Evolutionary conservation across 1,139 yeast genomes (phyloP).

Genomic region (Debaryomycetaceae sp.): DNA sequence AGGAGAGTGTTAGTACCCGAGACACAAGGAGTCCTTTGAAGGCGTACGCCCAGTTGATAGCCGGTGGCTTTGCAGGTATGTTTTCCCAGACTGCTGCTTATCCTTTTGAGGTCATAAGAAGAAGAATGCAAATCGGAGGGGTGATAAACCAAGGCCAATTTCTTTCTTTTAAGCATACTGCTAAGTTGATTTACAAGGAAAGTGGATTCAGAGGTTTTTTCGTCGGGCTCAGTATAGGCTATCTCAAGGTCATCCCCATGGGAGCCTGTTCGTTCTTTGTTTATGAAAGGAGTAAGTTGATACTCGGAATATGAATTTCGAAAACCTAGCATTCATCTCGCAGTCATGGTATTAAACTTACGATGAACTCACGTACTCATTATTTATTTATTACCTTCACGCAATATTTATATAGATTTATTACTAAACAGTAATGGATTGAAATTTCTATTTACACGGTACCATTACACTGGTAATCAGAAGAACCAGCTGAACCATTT

Average conservation of each 20-base stretch:
- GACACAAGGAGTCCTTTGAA: constrained; percentile 64
- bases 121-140: constrained; percentile 96
- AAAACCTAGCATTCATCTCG: neutral
- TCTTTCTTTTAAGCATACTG: constrained; percentile 50
- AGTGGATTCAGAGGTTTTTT: constrained; percentile 83
- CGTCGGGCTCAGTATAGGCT: constrained; percentile 93
- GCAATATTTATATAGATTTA: constrained; percentile 2
- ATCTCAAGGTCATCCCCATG: constrained; percentile 94
- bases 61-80: constrained; percentile 96
- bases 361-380: constrained; percentile 4
- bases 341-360: neutral
- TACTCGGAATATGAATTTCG: constrained; percentile 50
- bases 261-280: constrained; percentile 94
- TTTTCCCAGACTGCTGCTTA: constrained; percentile 94
- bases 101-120: constrained; percentile 91
- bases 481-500: constrained; percentile 66
- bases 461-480: constrained; percentile 11
- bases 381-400: constrained; percentile 1
- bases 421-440: neutral
- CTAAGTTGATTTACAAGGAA: constrained; percentile 59
- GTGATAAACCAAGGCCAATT: constrained; percentile 63
- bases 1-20: constrained; percentile 33
- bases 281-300: constrained; percentile 77
- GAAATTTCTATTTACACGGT: constrained; percentile 2
- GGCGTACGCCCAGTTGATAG: constrained; percentile 88